A percentile compares a stretch with the other conserved stretches of the same genome.
Evolutionary conservation across 441 rosid genomes (phyloP).

Genomic region (Arabidopsis lyrata): DNA sequence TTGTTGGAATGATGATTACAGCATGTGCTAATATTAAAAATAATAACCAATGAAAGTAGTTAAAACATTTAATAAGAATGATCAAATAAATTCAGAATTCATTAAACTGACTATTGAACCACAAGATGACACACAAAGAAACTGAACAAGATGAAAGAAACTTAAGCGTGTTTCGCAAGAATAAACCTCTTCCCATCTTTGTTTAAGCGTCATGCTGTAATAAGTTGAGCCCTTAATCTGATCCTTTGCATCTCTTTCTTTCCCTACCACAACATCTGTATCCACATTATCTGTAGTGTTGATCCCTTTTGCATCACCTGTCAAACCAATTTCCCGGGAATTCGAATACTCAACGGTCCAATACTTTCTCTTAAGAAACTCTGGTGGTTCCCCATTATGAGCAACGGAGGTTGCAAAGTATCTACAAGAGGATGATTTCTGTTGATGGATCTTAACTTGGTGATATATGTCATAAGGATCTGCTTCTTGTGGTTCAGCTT

Average conservation of each 20-base stretch:
- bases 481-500: slow-evolving; percentile 41
- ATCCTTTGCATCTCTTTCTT: slow-evolving; percentile 46
- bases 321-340: slow-evolving; percentile 28
- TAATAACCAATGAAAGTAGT: background rate
- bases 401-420: too few species aligned
- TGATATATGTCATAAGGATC: slow-evolving; percentile 56
- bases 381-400: slow-evolving; percentile 57
- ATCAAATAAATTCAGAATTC: background rate
- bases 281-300: slow-evolving; percentile 8
- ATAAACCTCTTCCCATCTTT: slow-evolving; percentile 58
- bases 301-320: slow-evolving; percentile 23
- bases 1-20: slow-evolving; percentile 8
- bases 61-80: background rate
- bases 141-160: too few species aligned
- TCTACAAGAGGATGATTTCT: too few species aligned
- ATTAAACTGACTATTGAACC: slow-evolving; percentile 1
- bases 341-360: slow-evolving; percentile 51
- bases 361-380: slow-evolving; percentile 55
- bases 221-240: slow-evolving; percentile 52
- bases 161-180: too few species aligned
- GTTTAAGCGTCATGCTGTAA: slow-evolving; percentile 62
- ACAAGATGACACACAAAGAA: slow-evolving; percentile 15
- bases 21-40: background rate
- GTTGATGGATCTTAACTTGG: slow-evolving; percentile 50
- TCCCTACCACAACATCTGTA: slow-evolving; percentile 50